Base-by-base conservation (phyloP, 768 basidiomycete species). In the Auricularia heimuer region DNA sequence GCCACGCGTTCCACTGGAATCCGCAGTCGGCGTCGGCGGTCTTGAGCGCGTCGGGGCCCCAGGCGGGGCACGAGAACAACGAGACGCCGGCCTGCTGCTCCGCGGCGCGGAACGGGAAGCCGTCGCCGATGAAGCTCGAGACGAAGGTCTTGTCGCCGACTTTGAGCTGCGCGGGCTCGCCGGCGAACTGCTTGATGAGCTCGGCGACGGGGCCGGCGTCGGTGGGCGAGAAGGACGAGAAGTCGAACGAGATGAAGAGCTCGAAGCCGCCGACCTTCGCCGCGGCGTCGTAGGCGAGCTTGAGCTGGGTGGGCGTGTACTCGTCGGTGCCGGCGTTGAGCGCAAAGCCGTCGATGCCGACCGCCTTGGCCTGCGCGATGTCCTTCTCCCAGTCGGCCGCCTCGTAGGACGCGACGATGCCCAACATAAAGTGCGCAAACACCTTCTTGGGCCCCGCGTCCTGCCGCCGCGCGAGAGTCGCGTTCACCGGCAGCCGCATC, bases 391-490 rank as follows among this genome's bases (percentile, higher is more conserved):
- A 68, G 37, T 44, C 62, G 45, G 58, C 64, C 1, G 62, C 61
- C n/a, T 37, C 51, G 54, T 65, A 65, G 1, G 65, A 61, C 56
- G 70, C 69, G 29, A 68, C 62, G 65, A 70, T 72, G 36, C 71
- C 71, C 44, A 72, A 64, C 67, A 72, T 70, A 54, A 66, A 58
- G 65, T 72, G 71, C 2, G 69, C 70, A 61, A 66, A 70, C 51
- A 70, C 65, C 8, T 56, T 54, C 63, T 70, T 70, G 56, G 56
- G 56, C 58, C 69, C 70, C 7, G 54, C 54, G 39, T 42, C 39
- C 39, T 42, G 39, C 12, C 39, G 7, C 39, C 39, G 39, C 12
- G 39, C 39, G 8, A 42, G 39, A 42, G 39, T 42, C 39, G 39
- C 39, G 39, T 42, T 42, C 39, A 42, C 39, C 0, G 39, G 39